Conservation (phyloP, 768 basidiomycete species). For the Phlebiopsis gigantea region DNA sequence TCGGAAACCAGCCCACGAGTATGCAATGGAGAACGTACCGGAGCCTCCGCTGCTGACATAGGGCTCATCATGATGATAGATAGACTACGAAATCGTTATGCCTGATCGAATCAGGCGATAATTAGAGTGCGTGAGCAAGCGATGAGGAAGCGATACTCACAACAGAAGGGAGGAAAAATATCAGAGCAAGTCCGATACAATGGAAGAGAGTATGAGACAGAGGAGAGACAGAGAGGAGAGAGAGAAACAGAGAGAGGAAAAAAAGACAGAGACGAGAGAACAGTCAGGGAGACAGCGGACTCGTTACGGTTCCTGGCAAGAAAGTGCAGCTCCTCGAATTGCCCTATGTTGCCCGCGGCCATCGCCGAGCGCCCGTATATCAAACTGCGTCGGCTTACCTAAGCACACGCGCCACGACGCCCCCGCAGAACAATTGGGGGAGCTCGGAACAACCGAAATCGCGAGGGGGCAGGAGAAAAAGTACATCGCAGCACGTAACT, state of each 20-base stretch:
- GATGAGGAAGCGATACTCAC: slow-evolving; percentile 20
- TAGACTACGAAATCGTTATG: slow-evolving; percentile 27
- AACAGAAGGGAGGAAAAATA: slow-evolving; percentile 24
- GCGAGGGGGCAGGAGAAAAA: too few relatives aligned
- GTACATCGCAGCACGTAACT: not conserved
- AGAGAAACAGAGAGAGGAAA: slow-evolving; percentile 34
- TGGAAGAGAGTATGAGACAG: slow-evolving; percentile 42
- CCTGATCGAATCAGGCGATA: slow-evolving; percentile 18
- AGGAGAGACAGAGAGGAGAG: slow-evolving; percentile 43
- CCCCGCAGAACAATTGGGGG: not conserved
- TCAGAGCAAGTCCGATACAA: slow-evolving; percentile 35
- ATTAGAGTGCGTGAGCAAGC: slow-evolving; percentile 1
- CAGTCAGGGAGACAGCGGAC: slow-evolving; percentile 27
- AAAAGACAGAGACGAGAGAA: slow-evolving; percentile 28
- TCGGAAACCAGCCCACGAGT: not conserved
- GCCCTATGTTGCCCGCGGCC: slow-evolving; percentile 14
- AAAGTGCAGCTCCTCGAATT: not conserved
- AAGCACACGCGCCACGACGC: not conserved
- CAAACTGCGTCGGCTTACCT: slow-evolving; percentile 15
- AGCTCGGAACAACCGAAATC: not conserved
- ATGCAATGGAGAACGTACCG: slow-evolving; percentile 42
- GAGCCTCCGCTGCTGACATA: slow-evolving; percentile 71
- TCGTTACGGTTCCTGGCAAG: slow-evolving; percentile 12
- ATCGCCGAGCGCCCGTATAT: slow-evolving; percentile 20
- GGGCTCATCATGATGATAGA: slow-evolving; percentile 62